These are phyloP conservation scores for Spinellus fusiger DNA, from an alignment of 192 early-diverging fungal species.

Conservation along the genomic window DNA sequence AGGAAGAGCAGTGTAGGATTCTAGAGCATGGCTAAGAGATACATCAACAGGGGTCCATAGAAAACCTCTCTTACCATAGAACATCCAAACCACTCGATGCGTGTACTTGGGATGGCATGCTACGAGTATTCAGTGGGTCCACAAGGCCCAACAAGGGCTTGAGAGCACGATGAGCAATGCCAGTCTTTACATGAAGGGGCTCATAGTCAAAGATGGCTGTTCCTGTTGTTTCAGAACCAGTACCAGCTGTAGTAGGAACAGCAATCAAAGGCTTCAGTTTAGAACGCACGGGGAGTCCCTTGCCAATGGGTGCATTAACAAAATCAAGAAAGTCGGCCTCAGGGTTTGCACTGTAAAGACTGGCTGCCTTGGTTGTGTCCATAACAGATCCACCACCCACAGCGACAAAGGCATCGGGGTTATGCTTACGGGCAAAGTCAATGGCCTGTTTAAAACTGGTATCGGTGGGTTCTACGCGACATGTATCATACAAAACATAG, in stretches of 20 bases:
- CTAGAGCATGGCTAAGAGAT: conserved; percentile 69
- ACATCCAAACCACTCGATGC: conserved; percentile 85
- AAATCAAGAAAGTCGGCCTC: conserved; percentile 86
- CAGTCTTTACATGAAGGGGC: conserved; percentile 79
- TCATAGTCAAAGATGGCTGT: conserved; percentile 90
- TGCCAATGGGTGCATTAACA: conserved; percentile 89
- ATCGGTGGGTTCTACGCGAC: conserved; percentile 83
- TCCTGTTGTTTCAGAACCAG: conserved; percentile 88
- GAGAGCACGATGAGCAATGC: conserved; percentile 78
- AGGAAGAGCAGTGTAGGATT: conserved; percentile 88
- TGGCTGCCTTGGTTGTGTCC: conserved; percentile 89
- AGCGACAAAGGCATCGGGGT: conserved; percentile 80
- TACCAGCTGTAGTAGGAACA: conserved; percentile 50
- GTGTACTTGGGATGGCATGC: conserved; percentile 82
- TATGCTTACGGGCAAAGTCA: conserved; percentile 64
- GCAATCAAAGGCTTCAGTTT: conserved; percentile 76
- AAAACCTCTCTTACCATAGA: conserved; percentile 40
- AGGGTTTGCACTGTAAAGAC: conserved; percentile 75
- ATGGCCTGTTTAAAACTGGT: conserved; percentile 77
- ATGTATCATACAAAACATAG: conserved; percentile 69
- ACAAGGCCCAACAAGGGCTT: conserved; percentile 84
- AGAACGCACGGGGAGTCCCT: conserved; percentile 70
- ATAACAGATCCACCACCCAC: conserved; percentile 90
- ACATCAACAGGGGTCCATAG: conserved; percentile 1
- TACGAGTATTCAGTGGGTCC: conserved; percentile 82